Percentiles rank a stretch among this genome's conserved stretches.
These are phyloP conservation scores for Penicillium canescens DNA, from an alignment of 495 filamentous ascomycete species.

Conservation along the genomic window DNA sequence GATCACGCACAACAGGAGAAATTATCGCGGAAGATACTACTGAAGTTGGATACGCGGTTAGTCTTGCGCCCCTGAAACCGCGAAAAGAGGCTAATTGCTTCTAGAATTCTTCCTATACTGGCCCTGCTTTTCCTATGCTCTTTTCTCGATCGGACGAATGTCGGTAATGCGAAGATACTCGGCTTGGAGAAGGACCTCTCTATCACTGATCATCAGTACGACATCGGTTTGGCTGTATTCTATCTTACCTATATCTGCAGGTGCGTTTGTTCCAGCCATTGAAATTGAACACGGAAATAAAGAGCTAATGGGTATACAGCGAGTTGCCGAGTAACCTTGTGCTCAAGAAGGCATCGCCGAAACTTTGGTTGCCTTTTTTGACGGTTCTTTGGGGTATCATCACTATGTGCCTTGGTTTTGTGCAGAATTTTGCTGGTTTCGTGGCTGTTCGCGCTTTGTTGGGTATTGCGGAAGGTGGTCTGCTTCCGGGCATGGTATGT, in stretches of 20 bases:
- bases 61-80: neutral
- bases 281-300: neutral
- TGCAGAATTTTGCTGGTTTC: conserved; percentile 51
- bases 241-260: conserved; percentile 67
- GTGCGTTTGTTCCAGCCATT: conserved; percentile 14
- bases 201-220: conserved; percentile 64
- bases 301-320: conserved; percentile 13
- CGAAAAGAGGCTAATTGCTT: too few species aligned
- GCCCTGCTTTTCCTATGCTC: conserved; percentile 54
- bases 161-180: conserved; percentile 65
- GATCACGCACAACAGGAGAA: conserved; percentile 21
- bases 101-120: conserved; percentile 62
- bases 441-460: conserved; percentile 58
- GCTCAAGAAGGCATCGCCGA: conserved; percentile 47
- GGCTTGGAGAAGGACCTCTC: conserved; percentile 55
- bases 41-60: conserved; percentile 57
- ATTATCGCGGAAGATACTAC: conserved; percentile 42
- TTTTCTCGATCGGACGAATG: conserved; percentile 57
- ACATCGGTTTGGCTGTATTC: conserved; percentile 55
- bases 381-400: conserved; percentile 63
- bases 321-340: conserved; percentile 46
- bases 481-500: conserved; percentile 70
- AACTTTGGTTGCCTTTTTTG: conserved; percentile 68
- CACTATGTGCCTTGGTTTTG: conserved; percentile 52
- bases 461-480: conserved; percentile 59